Percentiles rank a stretch among this genome's conserved stretches.
Evolutionary conservation across 1,139 yeast species (phyloP).

Genomic region (Scheffersomyces illinoinensis): DNA sequence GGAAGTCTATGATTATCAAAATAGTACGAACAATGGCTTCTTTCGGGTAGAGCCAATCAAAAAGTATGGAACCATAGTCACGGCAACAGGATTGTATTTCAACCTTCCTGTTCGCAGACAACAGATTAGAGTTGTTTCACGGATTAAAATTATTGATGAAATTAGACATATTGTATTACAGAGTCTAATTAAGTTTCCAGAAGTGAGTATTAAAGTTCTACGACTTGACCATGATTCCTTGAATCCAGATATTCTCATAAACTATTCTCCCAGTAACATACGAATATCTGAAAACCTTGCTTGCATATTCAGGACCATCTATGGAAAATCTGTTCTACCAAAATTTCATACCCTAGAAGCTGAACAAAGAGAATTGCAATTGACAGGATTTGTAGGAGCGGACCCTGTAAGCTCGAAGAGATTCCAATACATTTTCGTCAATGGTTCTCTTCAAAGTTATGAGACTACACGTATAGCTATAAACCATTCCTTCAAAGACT

Average conservation of each 20-base stretch:
- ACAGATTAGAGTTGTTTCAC: conserved; percentile 8
- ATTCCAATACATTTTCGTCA: conserved; percentile 50
- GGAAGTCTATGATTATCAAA: not conserved
- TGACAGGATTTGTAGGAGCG: conserved; percentile 33
- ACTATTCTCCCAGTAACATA: not conserved
- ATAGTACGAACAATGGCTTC: not conserved
- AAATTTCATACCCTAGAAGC: conserved; percentile 21
- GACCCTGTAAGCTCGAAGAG: conserved; percentile 29
- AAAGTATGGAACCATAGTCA: conserved; percentile 52
- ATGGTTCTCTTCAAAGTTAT: conserved; percentile 27
- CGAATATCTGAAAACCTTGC: not conserved
- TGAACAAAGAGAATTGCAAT: conserved; percentile 18
- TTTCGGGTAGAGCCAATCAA: not conserved
- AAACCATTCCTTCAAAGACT: conserved; percentile 23
- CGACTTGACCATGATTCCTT: not conserved
- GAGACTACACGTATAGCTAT: conserved; percentile 12
- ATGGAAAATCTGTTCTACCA: conserved; percentile 16
- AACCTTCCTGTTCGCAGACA: conserved; percentile 59
- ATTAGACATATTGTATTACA: not conserved
- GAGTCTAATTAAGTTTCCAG: not conserved
- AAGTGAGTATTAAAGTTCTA: not conserved
- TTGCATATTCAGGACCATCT: conserved; percentile 9
- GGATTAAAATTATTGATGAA: not conserved
- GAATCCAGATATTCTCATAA: not conserved
- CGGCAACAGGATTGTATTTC: conserved; percentile 50